These are phyloP conservation scores for Phytophthora nicotianae DNA, from an alignment of 352 stramenopile species.

Conservation along the genomic window DNA sequence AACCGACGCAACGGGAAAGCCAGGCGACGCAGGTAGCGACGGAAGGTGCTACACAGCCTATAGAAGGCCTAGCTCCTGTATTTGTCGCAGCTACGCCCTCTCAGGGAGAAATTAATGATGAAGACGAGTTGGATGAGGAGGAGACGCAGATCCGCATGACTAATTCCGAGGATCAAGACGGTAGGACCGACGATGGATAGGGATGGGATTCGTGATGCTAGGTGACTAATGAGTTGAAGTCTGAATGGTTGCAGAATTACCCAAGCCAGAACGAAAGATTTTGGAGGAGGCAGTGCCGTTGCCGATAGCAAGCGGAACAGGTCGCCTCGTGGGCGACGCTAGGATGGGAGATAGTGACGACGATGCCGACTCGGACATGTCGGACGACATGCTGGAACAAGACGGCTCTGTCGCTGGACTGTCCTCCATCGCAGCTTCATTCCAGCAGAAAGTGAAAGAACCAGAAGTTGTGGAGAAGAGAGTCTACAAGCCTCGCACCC, in stretches of 20 bases:
- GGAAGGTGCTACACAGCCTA: slow-evolving; percentile 23
- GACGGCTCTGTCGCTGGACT: slow-evolving; percentile 50
- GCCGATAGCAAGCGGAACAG: slow-evolving; percentile 7
- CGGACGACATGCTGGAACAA: slow-evolving; percentile 76
- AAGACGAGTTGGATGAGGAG: slow-evolving; percentile 67
- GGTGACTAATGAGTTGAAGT: slow-evolving; percentile 9
- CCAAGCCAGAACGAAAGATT: slow-evolving; percentile 33
- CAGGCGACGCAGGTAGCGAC: slow-evolving; percentile 42
- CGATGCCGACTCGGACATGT: slow-evolving; percentile 65
- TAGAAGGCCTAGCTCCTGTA: slow-evolving; percentile 32
- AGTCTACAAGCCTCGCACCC: slow-evolving; percentile 47
- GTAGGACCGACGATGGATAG: slow-evolving; percentile 16
- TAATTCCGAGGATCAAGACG: slow-evolving; percentile 61
- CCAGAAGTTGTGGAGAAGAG: slow-evolving; percentile 35
- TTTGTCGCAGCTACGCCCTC: slow-evolving; percentile 49
- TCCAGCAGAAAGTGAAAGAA: slow-evolving; percentile 37
- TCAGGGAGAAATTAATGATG: slow-evolving; percentile 15
- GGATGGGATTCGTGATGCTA: slow-evolving; percentile 3
- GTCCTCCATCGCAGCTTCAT: slow-evolving; percentile 61
- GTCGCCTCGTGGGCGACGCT: slow-evolving; percentile 6
- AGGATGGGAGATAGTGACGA: slow-evolving; percentile 25
- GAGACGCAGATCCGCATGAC: slow-evolving; percentile 87
- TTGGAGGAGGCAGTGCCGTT: slow-evolving; percentile 56
- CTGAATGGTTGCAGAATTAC: slow-evolving; percentile 11
- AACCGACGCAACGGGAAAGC: slow-evolving; percentile 57